Evolutionary conservation across 306 rosid species (phyloP), one percentile per base, ranked within the genome.

Genomic region (Dalbergia oliveri): DNA sequence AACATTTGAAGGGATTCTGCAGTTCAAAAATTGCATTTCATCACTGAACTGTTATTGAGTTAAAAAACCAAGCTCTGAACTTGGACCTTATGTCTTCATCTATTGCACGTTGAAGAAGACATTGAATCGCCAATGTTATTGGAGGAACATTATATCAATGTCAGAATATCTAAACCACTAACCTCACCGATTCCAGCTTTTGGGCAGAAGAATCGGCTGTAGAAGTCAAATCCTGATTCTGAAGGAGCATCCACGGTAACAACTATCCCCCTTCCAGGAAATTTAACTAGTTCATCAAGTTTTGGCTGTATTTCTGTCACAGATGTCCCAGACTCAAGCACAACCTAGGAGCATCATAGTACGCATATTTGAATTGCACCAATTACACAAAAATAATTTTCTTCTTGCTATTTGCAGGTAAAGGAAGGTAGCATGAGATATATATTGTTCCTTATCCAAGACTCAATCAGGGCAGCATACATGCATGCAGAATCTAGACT

Each of bases 141-240:
- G 61, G 57, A 60, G 57, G 37, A 68, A 75, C 54, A 68, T 26
- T 21, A 53, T 60, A 31, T 60, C 11, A 23, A 11, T 60, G 21
- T 34, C 11, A 21, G 41, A 59, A 72, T 14, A 61, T 67, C 16
- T 66, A 43, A 19, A n/a, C 34, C 10, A 71, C 34, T 39, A 83
- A 88, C 97, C 92, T 90, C 94, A 19, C 74, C 54, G 44, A 88
- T 68, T 64, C 90, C 89, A 1, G 7, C 0, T 82, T 87, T 88
- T 0, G 91, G 97, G 81, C 64, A 67, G 84, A 90, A 90, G 87
- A 1, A 84, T 50, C 90, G 78, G 67, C 86, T 84, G 71, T 66
- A 76, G 66, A 85, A 88, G 58, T 92, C 94, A 83, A 90, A 92
- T 44, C 26, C 26, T 16, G 60, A 54, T 11, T 54, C 60, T n/a